phyloP scores from a whole-genome alignment of 1,284 basidiomycete genomes.

The Austroboletus olivaceoglutinosus region DNA sequence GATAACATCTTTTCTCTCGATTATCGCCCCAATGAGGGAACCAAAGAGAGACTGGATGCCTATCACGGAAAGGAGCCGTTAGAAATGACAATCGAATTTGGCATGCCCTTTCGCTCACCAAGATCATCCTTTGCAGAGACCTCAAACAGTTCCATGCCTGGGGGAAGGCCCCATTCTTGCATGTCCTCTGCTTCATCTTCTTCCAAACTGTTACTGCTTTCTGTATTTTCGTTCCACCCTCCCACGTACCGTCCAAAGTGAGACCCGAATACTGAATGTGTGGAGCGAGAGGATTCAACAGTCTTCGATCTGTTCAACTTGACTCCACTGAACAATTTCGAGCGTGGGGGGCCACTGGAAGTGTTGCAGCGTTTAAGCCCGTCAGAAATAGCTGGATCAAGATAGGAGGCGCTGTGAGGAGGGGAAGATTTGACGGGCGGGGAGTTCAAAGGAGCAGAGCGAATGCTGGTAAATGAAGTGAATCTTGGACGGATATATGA shows the following conservation, averaged over 20 bases:
- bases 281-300: constrained; percentile 40
- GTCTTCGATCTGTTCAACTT: constrained; percentile 48
- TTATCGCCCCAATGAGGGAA: constrained; percentile 73
- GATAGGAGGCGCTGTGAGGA: constrained; percentile 51
- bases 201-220: constrained; percentile 63
- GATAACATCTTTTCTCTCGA: constrained; percentile 70
- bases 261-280: constrained; percentile 55
- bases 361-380: constrained; percentile 50
- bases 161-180: constrained; percentile 71
- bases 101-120: constrained; percentile 46
- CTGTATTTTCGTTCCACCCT: constrained; percentile 54
- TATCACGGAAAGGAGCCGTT: constrained; percentile 31
- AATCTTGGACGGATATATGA: constrained; percentile 85
- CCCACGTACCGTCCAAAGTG: constrained; percentile 48
- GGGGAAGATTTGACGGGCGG: constrained; percentile 41
- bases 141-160: constrained; percentile 81
- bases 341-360: constrained; percentile 41
- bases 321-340: constrained; percentile 32
- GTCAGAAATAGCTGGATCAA: constrained; percentile 46
- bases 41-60: constrained; percentile 77
- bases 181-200: constrained; percentile 68
- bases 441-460: constrained; percentile 50
- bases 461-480: constrained; percentile 74
- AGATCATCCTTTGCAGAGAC: constrained; percentile 81
- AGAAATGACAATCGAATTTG: constrained; percentile 5